Evolutionary conservation across 768 basidiomycete species (phyloP).

Genomic region (Agrocybe chaxingu): DNA sequence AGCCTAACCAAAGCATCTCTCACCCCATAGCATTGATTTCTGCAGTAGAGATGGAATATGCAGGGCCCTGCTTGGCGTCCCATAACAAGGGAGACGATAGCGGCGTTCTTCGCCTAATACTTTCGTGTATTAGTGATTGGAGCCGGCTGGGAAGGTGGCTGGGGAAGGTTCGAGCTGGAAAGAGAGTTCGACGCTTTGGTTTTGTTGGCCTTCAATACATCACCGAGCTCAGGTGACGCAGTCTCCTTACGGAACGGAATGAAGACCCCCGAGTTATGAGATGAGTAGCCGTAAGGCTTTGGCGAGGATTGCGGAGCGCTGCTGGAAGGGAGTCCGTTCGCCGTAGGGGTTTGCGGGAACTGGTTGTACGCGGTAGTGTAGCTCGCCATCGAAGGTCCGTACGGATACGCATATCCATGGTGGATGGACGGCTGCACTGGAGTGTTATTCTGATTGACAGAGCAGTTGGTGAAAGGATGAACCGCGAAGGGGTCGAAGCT

Average conservation of each 20-base stretch:
- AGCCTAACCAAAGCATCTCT: too few relatives aligned
- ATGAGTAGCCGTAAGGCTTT: conserved; percentile 5
- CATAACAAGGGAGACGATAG: not conserved
- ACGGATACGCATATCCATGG: conserved; percentile 10
- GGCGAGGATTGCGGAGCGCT: conserved; percentile 6
- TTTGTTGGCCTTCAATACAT: conserved; percentile 15
- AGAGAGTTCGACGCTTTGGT: not conserved
- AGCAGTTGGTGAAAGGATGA: conserved; percentile 29
- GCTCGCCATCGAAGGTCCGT: conserved; percentile 8
- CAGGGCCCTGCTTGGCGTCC: too few relatives aligned
- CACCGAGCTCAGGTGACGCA: conserved; percentile 15
- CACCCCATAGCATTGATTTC: too few relatives aligned
- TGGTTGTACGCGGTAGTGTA: not conserved
- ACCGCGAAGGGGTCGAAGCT: conserved; percentile 28
- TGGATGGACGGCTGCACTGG: not conserved
- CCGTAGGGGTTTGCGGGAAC: not conserved
- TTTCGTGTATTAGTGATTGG: conserved; percentile 5
- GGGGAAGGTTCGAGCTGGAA: not conserved
- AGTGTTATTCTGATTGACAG: conserved; percentile 11
- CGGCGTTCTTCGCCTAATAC: not conserved
- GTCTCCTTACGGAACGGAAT: conserved; percentile 15
- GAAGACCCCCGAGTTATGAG: conserved; percentile 10
- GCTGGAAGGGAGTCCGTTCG: not conserved
- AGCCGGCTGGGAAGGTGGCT: conserved; percentile 4
- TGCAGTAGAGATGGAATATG: too few relatives aligned